Evolutionary conservation across 1,284 basidiomycete species (phyloP).

Genomic region (Pholiota adiposa): DNA sequence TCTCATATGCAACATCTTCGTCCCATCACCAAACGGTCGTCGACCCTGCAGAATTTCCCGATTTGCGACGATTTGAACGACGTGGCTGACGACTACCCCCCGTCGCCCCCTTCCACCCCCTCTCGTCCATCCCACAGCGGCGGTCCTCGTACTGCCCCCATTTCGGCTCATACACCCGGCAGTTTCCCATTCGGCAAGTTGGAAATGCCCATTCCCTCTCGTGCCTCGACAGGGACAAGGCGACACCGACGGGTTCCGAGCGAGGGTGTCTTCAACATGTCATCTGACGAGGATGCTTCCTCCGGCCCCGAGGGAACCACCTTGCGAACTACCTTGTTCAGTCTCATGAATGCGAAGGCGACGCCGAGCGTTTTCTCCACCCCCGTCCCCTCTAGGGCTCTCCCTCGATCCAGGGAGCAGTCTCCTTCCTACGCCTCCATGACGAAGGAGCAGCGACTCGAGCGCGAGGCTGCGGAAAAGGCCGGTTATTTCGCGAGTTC

Average conservation of each 20-base stretch:
- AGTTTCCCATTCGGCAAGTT: constrained; percentile 29
- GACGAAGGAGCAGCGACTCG: constrained; percentile 24
- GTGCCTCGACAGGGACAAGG: constrained; percentile 34
- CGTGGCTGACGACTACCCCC: constrained; percentile 37
- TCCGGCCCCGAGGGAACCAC: constrained; percentile 31
- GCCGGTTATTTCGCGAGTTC: constrained; percentile 71
- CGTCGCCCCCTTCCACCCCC: constrained; percentile 44
- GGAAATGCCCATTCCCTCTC: constrained; percentile 30
- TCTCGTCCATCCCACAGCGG: constrained; percentile 37
- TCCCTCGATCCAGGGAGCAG: constrained; percentile 7
- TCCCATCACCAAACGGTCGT: constrained; percentile 34
- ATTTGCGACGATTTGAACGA: constrained; percentile 73
- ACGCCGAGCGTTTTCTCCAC: constrained; percentile 26
- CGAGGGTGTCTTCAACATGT: constrained; percentile 71
- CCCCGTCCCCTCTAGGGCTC: background rate
- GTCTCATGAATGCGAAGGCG: constrained; percentile 12
- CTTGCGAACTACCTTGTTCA: constrained; percentile 3
- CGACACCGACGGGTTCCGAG: constrained; percentile 63
- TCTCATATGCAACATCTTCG: constrained; percentile 36
- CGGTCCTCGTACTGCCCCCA: constrained; percentile 52
- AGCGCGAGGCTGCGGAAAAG: constrained; percentile 36
- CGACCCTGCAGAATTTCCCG: constrained; percentile 50
- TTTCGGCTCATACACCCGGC: constrained; percentile 37
- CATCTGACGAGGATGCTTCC: constrained; percentile 65
- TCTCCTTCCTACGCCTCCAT: constrained; percentile 21